phyloP scores from a whole-genome alignment of 306 rosid genomes.

The Elaeagnus macrophylla region DNA sequence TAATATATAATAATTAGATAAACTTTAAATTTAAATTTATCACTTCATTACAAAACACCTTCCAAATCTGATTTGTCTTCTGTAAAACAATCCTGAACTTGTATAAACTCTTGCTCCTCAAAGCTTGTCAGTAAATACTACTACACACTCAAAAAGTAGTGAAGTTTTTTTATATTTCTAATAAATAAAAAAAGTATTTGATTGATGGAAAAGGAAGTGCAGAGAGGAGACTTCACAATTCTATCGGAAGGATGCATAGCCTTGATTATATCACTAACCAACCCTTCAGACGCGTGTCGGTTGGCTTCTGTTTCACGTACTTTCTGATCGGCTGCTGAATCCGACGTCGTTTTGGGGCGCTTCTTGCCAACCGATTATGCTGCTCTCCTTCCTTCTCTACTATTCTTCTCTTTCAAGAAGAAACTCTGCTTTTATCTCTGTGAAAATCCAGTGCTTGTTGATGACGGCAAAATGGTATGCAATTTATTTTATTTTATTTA shows the following conservation, averaged over 20 bases:
- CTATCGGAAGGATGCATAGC: conserved; percentile 73
- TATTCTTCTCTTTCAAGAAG: conserved; percentile 36
- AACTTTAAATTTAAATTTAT: too few relatives aligned
- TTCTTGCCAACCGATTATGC: conserved; percentile 47
- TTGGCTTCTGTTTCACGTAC: conserved; percentile 37
- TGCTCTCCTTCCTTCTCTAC: neutral
- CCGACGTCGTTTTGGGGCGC: conserved; percentile 62
- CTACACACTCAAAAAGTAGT: too few relatives aligned
- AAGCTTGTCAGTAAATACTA: too few relatives aligned
- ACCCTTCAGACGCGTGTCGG: conserved; percentile 55
- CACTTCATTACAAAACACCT: too few relatives aligned
- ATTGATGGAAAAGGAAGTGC: too few relatives aligned
- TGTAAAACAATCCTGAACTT: too few relatives aligned
- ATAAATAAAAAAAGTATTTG: too few relatives aligned
- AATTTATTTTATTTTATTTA: too few relatives aligned
- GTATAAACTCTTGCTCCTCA: too few relatives aligned
- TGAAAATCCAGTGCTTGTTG: conserved; percentile 43
- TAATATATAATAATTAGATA: too few relatives aligned
- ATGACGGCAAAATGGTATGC: conserved; percentile 58
- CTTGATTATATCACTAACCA: conserved; percentile 44
- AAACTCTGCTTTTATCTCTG: conserved; percentile 41
- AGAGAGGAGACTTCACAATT: conserved; percentile 13
- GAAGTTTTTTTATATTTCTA: too few relatives aligned
- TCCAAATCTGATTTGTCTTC: too few relatives aligned
- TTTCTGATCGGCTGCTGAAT: conserved; percentile 62